Evolutionary conservation across 1,284 basidiomycete species (phyloP).

Genomic region (Dichomitus squalens): DNA sequence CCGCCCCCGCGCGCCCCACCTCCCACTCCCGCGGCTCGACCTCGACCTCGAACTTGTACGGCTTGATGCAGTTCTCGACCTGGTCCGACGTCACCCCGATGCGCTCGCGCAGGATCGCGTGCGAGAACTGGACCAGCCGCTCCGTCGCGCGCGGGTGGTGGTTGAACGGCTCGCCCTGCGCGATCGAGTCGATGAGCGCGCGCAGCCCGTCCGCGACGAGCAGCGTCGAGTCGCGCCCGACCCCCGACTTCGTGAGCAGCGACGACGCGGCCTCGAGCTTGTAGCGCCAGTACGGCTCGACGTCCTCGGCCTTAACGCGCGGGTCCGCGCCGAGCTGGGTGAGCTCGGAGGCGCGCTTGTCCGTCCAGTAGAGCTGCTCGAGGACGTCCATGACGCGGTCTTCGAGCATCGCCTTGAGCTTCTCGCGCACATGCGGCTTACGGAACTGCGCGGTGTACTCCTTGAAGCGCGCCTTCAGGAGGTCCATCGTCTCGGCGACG

Average conservation of each 20-base stretch:
- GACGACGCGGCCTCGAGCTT: slow-evolving; percentile 93
- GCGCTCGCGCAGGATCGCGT: slow-evolving; percentile 89
- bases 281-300: slow-evolving; percentile 94
- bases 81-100: slow-evolving; percentile 95
- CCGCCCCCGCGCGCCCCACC: slow-evolving; percentile 72
- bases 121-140: slow-evolving; percentile 89
- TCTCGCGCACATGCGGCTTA: slow-evolving; percentile 86
- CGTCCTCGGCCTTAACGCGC: slow-evolving; percentile 71
- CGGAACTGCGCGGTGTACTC: slow-evolving; percentile 85
- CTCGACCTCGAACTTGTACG: slow-evolving; percentile 96
- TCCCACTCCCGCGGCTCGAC: slow-evolving; percentile 94
- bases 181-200: slow-evolving; percentile 86
- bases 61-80: slow-evolving; percentile 99
- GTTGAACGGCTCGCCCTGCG: slow-evolving; percentile 88
- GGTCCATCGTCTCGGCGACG: slow-evolving; percentile 95
- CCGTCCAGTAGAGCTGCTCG: slow-evolving; percentile 97
- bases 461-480: slow-evolving; percentile 90
- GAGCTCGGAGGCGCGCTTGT: slow-evolving; percentile 83
- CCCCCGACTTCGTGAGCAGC: slow-evolving; percentile 92
- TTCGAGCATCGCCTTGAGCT: slow-evolving; percentile 91
- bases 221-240: slow-evolving; percentile 93
- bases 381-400: slow-evolving; percentile 97
- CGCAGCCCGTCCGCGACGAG: slow-evolving; percentile 96
- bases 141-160: slow-evolving; percentile 89
- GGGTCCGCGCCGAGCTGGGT: slow-evolving; percentile 71